A percentile compares a stretch with the other conserved stretches of the same genome.
Conservation (phyloP, 805 yeast genomes). For the Grigorovia humatica region DNA sequence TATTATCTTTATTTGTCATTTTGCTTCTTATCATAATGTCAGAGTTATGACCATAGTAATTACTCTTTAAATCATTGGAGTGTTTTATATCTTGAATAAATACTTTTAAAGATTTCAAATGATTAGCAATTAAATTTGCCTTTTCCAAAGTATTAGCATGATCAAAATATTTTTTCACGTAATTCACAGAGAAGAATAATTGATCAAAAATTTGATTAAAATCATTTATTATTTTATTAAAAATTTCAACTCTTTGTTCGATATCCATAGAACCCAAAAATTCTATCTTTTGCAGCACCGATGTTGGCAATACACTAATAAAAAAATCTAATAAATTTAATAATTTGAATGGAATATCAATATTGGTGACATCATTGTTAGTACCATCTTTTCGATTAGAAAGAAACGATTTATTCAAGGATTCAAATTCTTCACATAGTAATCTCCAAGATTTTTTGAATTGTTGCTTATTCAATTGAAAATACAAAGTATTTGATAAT, state of each 20-base stretch:
- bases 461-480: slow-evolving; percentile 41
- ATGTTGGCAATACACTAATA: slow-evolving; percentile 42
- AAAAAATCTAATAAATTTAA: slow-evolving; percentile 35
- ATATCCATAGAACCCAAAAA: slow-evolving; percentile 30
- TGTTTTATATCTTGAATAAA: slow-evolving; percentile 39
- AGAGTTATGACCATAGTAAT: no score
- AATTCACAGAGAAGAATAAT: slow-evolving; percentile 23
- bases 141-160: slow-evolving; percentile 43
- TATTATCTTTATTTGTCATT: no score
- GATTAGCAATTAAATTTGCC: slow-evolving; percentile 45
- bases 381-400: slow-evolving; percentile 5
- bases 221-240: slow-evolving; percentile 26
- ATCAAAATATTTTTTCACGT: slow-evolving; percentile 38
- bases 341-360: slow-evolving; percentile 11
- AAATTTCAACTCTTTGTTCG: slow-evolving; percentile 27
- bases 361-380: background rate
- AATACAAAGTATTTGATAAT: slow-evolving; percentile 44
- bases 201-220: slow-evolving; percentile 35
- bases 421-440: slow-evolving; percentile 17
- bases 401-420: slow-evolving; percentile 14
- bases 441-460: slow-evolving; percentile 34
- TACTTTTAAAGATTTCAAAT: slow-evolving; percentile 40
- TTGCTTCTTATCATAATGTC: no score
- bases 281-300: slow-evolving; percentile 33
- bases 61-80: background rate